These are phyloP conservation scores for Desmodesmus armatus DNA, from an alignment of 139 green algal species.

Conservation along the genomic window DNA sequence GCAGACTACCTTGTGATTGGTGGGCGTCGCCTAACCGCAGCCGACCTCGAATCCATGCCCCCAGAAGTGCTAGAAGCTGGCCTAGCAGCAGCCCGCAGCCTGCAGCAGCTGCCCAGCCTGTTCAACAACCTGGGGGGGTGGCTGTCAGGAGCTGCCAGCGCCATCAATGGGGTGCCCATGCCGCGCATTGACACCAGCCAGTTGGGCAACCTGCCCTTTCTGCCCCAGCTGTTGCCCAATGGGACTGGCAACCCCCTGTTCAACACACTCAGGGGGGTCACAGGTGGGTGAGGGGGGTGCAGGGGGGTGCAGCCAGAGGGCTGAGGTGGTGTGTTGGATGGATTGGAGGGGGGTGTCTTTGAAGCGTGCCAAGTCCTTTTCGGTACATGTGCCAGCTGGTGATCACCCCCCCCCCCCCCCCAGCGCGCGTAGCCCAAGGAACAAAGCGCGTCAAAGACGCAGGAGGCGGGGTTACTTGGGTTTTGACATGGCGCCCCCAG, in stretches of 20 bases:
- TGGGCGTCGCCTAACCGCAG: background rate
- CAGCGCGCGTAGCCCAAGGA: too few relatives aligned
- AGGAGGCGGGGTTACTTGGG: too few relatives aligned
- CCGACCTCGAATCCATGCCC: background rate
- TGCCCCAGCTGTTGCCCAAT: constrained; percentile 1
- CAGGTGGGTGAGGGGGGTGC: too few relatives aligned
- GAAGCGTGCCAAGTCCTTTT: too few relatives aligned
- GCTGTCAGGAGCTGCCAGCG: background rate
- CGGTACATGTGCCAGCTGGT: too few relatives aligned
- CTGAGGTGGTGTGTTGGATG: too few relatives aligned
- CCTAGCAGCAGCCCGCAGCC: background rate
- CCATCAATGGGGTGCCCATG: background rate
- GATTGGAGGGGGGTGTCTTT: too few relatives aligned
- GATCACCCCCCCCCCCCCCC: too few relatives aligned
- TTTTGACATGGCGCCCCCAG: too few relatives aligned
- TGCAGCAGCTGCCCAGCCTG: constrained; percentile 6
- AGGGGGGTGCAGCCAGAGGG: too few relatives aligned
- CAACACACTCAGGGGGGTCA: background rate
- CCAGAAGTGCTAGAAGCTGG: background rate
- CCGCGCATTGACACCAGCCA: too few relatives aligned
- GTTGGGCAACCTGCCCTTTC: background rate
- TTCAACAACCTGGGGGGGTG: background rate
- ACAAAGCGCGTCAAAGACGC: too few relatives aligned
- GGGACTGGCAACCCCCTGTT: constrained; percentile 10
- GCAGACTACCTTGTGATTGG: background rate